Evolutionary conservation across 148 eudicot genomes (phyloP).

Genomic region (Vaccinium corymbosum): DNA sequence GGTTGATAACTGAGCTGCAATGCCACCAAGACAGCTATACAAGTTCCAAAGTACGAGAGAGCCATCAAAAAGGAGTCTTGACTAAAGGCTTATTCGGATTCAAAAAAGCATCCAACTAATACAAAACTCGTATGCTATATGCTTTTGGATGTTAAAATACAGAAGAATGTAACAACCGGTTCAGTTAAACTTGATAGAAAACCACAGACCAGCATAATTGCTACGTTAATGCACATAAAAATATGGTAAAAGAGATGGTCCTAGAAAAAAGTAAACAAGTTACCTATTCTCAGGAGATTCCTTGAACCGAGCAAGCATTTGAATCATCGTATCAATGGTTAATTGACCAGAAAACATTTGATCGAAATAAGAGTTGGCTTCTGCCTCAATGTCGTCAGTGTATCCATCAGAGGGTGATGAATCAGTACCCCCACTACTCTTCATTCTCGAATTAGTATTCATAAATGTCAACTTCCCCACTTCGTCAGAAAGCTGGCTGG

Average conservation of each 20-base stretch:
- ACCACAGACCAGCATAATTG: not conserved
- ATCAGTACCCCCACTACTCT: slow-evolving; percentile 50
- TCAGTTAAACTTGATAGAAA: not conserved
- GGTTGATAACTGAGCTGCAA: not conserved
- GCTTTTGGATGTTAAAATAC: not conserved
- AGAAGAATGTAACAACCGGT: not conserved
- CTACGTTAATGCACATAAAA: not conserved
- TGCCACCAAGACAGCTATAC: not conserved
- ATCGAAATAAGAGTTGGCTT: slow-evolving; percentile 85
- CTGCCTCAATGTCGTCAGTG: slow-evolving; percentile 73
- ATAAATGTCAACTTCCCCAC: slow-evolving; percentile 54
- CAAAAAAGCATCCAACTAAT: not conserved
- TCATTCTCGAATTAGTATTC: slow-evolving; percentile 41
- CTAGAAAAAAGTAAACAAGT: slow-evolving; percentile 3
- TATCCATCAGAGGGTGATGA: slow-evolving; percentile 45
- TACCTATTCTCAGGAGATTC: slow-evolving; percentile 81
- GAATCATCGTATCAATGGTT: slow-evolving; percentile 70
- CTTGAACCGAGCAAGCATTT: slow-evolving; percentile 84
- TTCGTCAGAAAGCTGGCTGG: slow-evolving; percentile 58
- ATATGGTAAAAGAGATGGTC: not conserved
- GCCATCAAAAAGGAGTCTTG: not conserved
- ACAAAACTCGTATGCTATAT: not conserved
- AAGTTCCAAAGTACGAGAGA: not conserved
- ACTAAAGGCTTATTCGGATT: not conserved
- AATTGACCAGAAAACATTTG: slow-evolving; percentile 81